These are phyloP conservation scores for Berkeleyomyces basicola DNA, from an alignment of 2,329 filamentous ascomycete species.

Conservation along the genomic window DNA sequence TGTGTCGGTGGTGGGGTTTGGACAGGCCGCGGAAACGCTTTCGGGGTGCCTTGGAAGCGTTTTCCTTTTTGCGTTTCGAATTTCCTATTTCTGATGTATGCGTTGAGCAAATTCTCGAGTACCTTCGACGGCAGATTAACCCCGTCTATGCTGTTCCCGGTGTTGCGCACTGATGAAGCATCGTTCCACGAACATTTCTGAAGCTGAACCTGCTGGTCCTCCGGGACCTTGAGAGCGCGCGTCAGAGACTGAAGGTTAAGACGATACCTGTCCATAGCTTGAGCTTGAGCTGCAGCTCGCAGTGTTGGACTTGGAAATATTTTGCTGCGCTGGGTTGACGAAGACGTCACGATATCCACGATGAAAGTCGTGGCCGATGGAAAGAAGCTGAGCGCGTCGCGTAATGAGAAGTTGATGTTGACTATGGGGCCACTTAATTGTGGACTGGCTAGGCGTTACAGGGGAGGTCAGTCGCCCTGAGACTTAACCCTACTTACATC, in stretches of 20 bases:
- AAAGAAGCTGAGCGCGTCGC: not conserved
- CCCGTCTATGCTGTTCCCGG: constrained; percentile 4
- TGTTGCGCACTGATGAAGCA: not conserved
- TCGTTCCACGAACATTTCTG: constrained; percentile 1
- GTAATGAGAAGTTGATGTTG: not conserved
- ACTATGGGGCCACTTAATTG: not conserved
- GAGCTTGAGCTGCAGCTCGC: not conserved
- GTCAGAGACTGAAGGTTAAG: not conserved
- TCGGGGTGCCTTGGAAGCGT: not conserved
- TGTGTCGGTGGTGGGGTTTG: not conserved
- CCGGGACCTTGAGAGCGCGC: not conserved
- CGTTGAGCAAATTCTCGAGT: constrained; percentile 1
- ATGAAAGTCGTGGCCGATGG: too few species aligned
- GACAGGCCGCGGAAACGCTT: not conserved
- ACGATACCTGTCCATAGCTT: not conserved
- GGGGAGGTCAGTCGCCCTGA: too few species aligned
- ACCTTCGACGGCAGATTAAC: constrained; percentile 3
- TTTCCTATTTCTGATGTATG: not conserved
- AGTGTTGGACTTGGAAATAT: not conserved
- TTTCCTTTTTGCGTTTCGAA: not conserved
- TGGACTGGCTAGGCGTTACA: too few species aligned
- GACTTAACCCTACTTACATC: too few species aligned
- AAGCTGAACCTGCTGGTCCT: constrained; percentile 3
- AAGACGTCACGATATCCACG: not conserved
- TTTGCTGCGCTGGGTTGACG: too few species aligned